Evolutionary conservation across 805 yeast genomes (phyloP).

Genomic region (Nakazawaea ernobii): DNA sequence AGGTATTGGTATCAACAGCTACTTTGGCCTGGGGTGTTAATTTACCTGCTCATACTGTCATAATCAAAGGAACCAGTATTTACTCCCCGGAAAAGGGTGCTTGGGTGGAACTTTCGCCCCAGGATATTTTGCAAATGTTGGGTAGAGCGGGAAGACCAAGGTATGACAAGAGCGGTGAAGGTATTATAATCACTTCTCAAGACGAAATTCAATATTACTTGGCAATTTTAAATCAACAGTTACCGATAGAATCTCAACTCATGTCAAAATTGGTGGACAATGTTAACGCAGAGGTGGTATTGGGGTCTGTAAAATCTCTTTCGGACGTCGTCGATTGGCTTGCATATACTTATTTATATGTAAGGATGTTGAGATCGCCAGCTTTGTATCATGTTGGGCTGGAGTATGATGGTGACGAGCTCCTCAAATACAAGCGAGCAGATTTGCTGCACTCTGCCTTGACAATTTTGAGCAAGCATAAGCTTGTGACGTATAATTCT

Average conservation of each 20-base stretch:
- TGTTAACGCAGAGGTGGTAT: conserved; percentile 81
- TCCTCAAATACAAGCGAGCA: conserved; percentile 45
- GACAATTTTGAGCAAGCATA: conserved; percentile 44
- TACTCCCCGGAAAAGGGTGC: conserved; percentile 86
- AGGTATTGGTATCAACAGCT: conserved; percentile 82
- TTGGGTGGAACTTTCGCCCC: conserved; percentile 92
- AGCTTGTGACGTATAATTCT: conserved; percentile 55
- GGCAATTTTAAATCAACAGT: conserved; percentile 84
- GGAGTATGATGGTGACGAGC: conserved; percentile 47
- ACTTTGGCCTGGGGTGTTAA: conserved; percentile 98
- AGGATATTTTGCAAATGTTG: conserved; percentile 93
- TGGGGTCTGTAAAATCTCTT: conserved; percentile 56
- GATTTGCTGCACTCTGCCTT: conserved; percentile 80
- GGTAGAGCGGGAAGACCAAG: conserved; percentile 98
- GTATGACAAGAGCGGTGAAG: conserved; percentile 88
- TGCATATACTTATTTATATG: conserved; percentile 68
- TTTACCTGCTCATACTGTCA: conserved; percentile 90
- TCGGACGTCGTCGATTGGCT: conserved; percentile 79
- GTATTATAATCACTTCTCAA: conserved; percentile 85
- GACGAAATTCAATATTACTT: conserved; percentile 82
- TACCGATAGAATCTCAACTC: conserved; percentile 89
- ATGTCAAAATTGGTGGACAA: conserved; percentile 65
- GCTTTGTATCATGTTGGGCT: conserved; percentile 69
- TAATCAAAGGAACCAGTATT: conserved; percentile 88
- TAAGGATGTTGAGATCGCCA: conserved; percentile 74